Conservation (phyloP, 345 rosid species). For the Kernera saxatilis region DNA sequence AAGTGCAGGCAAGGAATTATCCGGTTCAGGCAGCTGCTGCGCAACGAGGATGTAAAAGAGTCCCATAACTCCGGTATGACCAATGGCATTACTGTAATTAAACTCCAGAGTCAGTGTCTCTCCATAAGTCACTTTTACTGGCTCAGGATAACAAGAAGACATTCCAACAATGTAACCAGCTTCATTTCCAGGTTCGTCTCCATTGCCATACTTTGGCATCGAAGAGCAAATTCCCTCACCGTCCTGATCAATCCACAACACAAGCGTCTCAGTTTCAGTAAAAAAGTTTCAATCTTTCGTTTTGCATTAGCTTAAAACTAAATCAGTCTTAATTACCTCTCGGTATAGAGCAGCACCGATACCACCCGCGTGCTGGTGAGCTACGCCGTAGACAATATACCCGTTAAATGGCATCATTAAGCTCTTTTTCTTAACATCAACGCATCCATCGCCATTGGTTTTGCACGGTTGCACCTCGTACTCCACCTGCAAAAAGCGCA, state of each 20-base stretch:
- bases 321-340: conserved; percentile 40
- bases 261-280: not conserved
- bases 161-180: conserved; percentile 88
- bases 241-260: conserved; percentile 38
- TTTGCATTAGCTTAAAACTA: not conserved
- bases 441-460: conserved; percentile 26
- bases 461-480: conserved; percentile 56
- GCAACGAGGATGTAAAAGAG: conserved; percentile 68
- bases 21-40: conserved; percentile 37
- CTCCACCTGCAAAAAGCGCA: conserved; percentile 46
- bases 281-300: not conserved
- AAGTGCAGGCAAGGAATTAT: not conserved
- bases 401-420: conserved; percentile 63
- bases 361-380: conserved; percentile 80
- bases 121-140: conserved; percentile 49
- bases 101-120: conserved; percentile 66
- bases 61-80: conserved; percentile 87
- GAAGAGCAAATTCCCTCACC: conserved; percentile 62
- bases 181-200: conserved; percentile 78
- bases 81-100: conserved; percentile 43
- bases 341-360: conserved; percentile 59
- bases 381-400: conserved; percentile 71
- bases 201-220: conserved; percentile 54
- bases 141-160: conserved; percentile 77
- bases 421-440: conserved; percentile 45